These are phyloP conservation scores for Solanum pennellii DNA, from an alignment of 257 asterid species.

Conservation along the genomic window DNA sequence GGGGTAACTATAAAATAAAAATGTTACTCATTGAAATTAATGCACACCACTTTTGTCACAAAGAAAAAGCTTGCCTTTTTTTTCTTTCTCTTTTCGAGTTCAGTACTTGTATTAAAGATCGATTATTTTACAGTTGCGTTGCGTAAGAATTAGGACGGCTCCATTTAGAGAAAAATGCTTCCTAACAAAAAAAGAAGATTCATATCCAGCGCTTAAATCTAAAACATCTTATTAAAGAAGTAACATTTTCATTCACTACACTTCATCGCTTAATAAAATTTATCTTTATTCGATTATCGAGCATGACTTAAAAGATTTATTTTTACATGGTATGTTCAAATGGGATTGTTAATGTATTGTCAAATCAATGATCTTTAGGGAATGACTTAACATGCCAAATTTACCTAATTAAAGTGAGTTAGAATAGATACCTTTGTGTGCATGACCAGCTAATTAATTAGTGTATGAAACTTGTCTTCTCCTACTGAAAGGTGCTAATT, in stretches of 20 bases:
- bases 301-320: background rate
- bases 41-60: conserved; percentile 4
- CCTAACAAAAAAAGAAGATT: no score
- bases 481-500: conserved; percentile 10
- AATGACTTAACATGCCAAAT: background rate
- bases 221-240: no score
- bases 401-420: background rate
- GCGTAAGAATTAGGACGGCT: no score
- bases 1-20: background rate
- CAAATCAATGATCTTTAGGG: background rate
- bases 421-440: background rate
- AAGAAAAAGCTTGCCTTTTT: background rate
- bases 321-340: background rate
- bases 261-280: background rate
- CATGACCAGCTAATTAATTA: background rate
- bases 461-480: conserved; percentile 11
- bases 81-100: no score
- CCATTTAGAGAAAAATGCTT: no score
- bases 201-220: accelerated
- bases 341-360: background rate
- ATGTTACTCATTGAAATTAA: background rate
- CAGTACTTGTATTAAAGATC: accelerated
- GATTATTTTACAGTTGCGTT: no score
- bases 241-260: background rate
- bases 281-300: background rate